These are phyloP conservation scores for Epichloe festucae DNA, from an alignment of 2,329 filamentous ascomycete species.

Conservation along the genomic window DNA sequence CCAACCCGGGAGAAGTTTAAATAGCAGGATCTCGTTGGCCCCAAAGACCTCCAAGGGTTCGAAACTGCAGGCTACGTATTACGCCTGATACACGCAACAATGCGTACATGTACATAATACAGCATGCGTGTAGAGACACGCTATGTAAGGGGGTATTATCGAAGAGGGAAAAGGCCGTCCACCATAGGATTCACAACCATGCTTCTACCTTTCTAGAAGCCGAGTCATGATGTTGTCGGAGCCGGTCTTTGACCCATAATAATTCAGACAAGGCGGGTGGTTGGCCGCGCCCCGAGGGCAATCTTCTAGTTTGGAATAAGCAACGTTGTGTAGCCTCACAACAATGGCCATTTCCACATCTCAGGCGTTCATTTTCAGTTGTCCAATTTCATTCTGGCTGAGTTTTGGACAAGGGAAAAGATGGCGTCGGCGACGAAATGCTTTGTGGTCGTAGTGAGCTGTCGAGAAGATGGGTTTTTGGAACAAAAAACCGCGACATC, in stretches of 20 bases:
- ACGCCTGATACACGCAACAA: not conserved
- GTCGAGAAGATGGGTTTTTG: not conserved
- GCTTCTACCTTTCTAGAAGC: slow-evolving; percentile 2
- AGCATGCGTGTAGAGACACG: not conserved
- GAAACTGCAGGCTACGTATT: not conserved
- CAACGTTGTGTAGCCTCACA: too few species aligned
- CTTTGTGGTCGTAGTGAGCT: not conserved
- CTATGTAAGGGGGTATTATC: not conserved
- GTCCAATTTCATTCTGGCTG: too few species aligned
- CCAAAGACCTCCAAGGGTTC: not conserved
- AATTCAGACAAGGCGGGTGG: not conserved
- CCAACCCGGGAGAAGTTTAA: not conserved
- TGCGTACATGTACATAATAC: not conserved
- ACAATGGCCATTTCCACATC: too few species aligned
- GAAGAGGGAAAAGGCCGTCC: not conserved
- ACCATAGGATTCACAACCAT: not conserved
- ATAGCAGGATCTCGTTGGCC: not conserved
- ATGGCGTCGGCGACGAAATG: not conserved
- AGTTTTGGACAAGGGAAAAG: too few species aligned
- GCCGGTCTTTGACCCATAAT: not conserved
- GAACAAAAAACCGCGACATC: not conserved
- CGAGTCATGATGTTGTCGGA: not conserved
- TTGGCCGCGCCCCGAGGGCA: not conserved
- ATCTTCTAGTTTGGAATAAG: too few species aligned
- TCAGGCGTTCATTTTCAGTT: too few species aligned